Percentiles rank a stretch among this genome's conserved stretches.
Evolutionary conservation across 2,329 filamentous ascomycete species (phyloP).

Genomic region (Trichoderma cornu-damae): DNA sequence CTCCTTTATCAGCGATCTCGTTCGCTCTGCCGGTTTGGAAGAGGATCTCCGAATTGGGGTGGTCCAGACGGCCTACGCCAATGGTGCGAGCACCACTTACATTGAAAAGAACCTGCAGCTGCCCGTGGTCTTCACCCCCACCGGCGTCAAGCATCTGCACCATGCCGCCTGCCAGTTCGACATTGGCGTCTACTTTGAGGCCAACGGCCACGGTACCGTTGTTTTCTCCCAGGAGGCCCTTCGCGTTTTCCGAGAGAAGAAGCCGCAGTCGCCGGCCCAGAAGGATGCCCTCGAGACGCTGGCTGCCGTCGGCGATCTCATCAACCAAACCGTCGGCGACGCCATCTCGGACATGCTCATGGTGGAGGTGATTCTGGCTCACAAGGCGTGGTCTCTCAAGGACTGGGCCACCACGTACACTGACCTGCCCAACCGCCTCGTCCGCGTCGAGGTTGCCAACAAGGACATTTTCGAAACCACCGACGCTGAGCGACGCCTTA

Average conservation of each 20-base stretch:
- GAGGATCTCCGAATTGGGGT: slow-evolving; percentile 85
- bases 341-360: slow-evolving; percentile 93
- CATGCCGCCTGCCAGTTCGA: slow-evolving; percentile 95
- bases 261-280: slow-evolving; percentile 87
- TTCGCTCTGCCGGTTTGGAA: slow-evolving; percentile 70
- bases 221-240: slow-evolving; percentile 85
- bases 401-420: slow-evolving; percentile 93
- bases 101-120: slow-evolving; percentile 82
- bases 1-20: slow-evolving; percentile 86
- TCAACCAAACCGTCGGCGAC: slow-evolving; percentile 97
- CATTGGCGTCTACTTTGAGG: slow-evolving; percentile 96
- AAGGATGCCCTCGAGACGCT: slow-evolving; percentile 84
- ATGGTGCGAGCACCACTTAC: slow-evolving; percentile 89
- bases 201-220: slow-evolving; percentile 94
- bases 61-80: slow-evolving; percentile 96
- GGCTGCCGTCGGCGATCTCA: slow-evolving; percentile 76
- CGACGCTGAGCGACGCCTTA: slow-evolving; percentile 84
- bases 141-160: slow-evolving; percentile 95
- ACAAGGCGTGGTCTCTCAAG: slow-evolving; percentile 84
- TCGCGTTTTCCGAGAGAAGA: slow-evolving; percentile 68
- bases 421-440: slow-evolving; percentile 91
- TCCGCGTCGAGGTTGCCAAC: slow-evolving; percentile 83
- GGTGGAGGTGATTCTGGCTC: slow-evolving; percentile 90
- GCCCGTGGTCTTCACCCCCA: slow-evolving; percentile 87
- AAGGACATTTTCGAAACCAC: slow-evolving; percentile 87